Conservation (phyloP, 768 basidiomycete genomes). For the Mycena albidolilacea region DNA sequence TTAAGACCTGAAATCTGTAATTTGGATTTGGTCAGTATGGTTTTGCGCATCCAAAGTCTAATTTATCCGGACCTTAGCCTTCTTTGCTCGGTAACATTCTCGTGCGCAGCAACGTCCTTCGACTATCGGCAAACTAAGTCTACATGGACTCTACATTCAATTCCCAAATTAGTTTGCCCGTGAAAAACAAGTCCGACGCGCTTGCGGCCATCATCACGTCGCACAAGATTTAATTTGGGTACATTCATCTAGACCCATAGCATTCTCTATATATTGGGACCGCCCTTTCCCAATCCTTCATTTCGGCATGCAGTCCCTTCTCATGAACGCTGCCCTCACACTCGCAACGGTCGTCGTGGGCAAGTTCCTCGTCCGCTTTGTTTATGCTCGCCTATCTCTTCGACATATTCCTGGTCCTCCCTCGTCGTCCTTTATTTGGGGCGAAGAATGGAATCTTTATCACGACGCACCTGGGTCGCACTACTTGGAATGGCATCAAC, state of each 20-base stretch:
- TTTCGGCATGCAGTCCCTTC: conserved; percentile 6
- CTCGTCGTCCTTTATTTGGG: conserved; percentile 68
- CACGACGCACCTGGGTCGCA: conserved; percentile 65
- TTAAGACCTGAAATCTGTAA: neutral
- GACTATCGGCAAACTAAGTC: conserved; percentile 17
- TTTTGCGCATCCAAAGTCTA: conserved; percentile 19
- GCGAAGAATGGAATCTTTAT: conserved; percentile 73
- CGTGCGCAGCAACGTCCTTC: conserved; percentile 7
- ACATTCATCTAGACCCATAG: neutral
- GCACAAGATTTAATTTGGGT: conserved; percentile 16
- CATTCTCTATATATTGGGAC: conserved; percentile 16
- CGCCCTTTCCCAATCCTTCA: neutral
- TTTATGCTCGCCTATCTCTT: conserved; percentile 53
- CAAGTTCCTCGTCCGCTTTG: conserved; percentile 52
- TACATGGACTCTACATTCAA: conserved; percentile 2
- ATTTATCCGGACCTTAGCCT: conserved; percentile 17
- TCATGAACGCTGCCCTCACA: conserved; percentile 8
- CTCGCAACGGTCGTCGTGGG: conserved; percentile 48
- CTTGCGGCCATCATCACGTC: conserved; percentile 28
- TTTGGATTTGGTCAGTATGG: neutral
- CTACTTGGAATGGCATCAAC: conserved; percentile 67
- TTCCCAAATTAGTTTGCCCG: conserved; percentile 6
- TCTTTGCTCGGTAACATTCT: conserved; percentile 12
- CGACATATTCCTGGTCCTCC: conserved; percentile 68
- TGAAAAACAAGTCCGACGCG: neutral